Base-by-base conservation (phyloP, 352 stramenopile genomes). In the Elongisporangium undulatum region DNA sequence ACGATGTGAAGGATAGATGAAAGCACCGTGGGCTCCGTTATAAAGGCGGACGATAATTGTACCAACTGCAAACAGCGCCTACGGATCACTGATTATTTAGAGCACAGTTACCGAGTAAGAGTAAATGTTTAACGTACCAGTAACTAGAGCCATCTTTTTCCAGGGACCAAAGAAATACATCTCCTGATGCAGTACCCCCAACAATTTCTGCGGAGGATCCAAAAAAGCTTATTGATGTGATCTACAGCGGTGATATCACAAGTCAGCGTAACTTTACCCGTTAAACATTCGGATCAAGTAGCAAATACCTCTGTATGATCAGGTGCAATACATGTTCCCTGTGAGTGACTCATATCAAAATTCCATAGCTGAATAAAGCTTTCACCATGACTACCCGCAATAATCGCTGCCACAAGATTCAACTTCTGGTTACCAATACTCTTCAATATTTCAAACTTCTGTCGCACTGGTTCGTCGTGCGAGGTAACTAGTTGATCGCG, bases 341-440 rank as follows among this genome's bases (percentile, higher is more conserved):
- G 78, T 0, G 80, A 62, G 62, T 88, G 77, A 23, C 67, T 83
- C 53, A 90, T 53, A 50, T 87, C 74, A n/a, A 89, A 89, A 60
- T 85, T 84, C 79, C 80, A 92, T 49, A 92, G 51, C 57, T 90
- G 79, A 9, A 92, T 66, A 26, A 90, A 87, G 59, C 71, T 90
- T 58, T 90, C 75, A 0, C 71, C 68, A 6, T 55, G 51, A 23
- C 67, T 62, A 2, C 76, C 75, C 1, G 58, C 53, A 7, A 87
- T 55, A 16, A 89, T 66, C 21, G 85, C 75, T 0, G 73, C 81
- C 4, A 90, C 49, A 16, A 75, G 58, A 51, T 84, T 74, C 20
- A 87, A 60, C 12, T 63, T 71, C 51, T 78, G 66, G 48, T 89
- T 88, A 5, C 66, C 81, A 4, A 81, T 70, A 17, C 75, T 81